Conservation (phyloP, 177 flowering plant genomes). For the Telopea speciosissima region DNA sequence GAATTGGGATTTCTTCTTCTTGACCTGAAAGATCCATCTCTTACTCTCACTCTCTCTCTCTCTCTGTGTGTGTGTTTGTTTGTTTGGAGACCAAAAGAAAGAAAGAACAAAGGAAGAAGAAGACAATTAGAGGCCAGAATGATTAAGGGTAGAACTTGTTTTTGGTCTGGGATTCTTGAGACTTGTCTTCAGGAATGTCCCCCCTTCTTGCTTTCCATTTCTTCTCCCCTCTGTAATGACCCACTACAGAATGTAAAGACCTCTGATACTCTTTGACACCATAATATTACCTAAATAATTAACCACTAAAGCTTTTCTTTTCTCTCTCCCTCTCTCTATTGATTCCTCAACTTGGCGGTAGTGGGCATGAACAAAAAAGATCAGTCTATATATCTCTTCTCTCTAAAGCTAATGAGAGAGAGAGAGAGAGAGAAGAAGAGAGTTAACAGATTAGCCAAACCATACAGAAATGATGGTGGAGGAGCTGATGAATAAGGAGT, state of each 20-base stretch:
- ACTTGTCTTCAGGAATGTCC: not conserved
- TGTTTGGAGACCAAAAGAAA: slow-evolving; percentile 37
- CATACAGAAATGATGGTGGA: slow-evolving; percentile 8
- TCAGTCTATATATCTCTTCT: too few relatives aligned
- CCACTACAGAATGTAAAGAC: slow-evolving; percentile 3
- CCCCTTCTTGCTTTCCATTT: not conserved
- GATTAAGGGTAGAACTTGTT: slow-evolving; percentile 11
- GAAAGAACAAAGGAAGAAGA: slow-evolving; percentile 6
- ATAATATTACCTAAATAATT: too few relatives aligned
- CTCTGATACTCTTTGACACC: too few relatives aligned
- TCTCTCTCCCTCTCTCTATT: too few relatives aligned
- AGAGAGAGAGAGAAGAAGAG: not conserved
- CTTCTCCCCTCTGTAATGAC: not conserved
- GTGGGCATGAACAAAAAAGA: too few relatives aligned
- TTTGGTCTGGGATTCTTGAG: slow-evolving; percentile 14
- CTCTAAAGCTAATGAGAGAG: too few relatives aligned
- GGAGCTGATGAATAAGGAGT: slow-evolving; percentile 2
- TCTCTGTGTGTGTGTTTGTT: slow-evolving; percentile 11
- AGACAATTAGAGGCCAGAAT: slow-evolving; percentile 11
- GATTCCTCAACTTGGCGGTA: too few relatives aligned
- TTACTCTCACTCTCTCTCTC: not conserved
- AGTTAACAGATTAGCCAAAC: slow-evolving; percentile 5
- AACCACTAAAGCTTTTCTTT: too few relatives aligned
- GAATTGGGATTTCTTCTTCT: slow-evolving; percentile 57
- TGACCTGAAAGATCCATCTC: slow-evolving; percentile 49